Percentiles rank a stretch among this genome's conserved stretches.
phyloP scores from a whole-genome alignment of 106 monocot genomes.

The Phalaenopsis aphrodite region DNA sequence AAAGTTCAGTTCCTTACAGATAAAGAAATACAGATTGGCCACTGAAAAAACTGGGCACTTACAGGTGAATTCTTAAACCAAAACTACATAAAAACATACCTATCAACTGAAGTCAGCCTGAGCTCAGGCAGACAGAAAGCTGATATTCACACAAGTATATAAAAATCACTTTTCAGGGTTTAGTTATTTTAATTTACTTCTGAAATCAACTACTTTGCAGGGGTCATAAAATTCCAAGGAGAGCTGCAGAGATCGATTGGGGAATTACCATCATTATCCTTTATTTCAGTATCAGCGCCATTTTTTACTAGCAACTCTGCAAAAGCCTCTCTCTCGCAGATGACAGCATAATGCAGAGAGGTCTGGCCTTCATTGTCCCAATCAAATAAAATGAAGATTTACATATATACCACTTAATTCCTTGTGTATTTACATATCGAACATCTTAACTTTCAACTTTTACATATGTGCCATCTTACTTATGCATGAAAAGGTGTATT shows the following conservation, averaged over 20 bases:
- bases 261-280: slow-evolving; percentile 68
- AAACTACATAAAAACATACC: not conserved
- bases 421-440: no score
- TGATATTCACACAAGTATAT: no score
- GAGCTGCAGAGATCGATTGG: slow-evolving; percentile 52
- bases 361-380: slow-evolving; percentile 94
- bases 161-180: no score
- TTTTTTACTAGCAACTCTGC: slow-evolving; percentile 65
- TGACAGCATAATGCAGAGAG: slow-evolving; percentile 78
- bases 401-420: no score
- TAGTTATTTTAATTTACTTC: not conserved
- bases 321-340: slow-evolving; percentile 70
- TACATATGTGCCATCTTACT: no score
- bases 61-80: not conserved
- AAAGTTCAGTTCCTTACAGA: no score
- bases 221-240: slow-evolving; percentile 43
- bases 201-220: not conserved
- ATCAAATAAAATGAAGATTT: no score
- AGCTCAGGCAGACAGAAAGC: no score
- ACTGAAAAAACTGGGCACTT: not conserved
- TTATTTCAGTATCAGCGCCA: slow-evolving; percentile 35
- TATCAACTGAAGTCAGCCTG: not conserved
- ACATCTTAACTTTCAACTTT: no score
- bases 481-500: no score
- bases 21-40: no score